Conservation (phyloP, 2,329 filamentous ascomycete genomes). For the Cladosporium oxysporum region DNA sequence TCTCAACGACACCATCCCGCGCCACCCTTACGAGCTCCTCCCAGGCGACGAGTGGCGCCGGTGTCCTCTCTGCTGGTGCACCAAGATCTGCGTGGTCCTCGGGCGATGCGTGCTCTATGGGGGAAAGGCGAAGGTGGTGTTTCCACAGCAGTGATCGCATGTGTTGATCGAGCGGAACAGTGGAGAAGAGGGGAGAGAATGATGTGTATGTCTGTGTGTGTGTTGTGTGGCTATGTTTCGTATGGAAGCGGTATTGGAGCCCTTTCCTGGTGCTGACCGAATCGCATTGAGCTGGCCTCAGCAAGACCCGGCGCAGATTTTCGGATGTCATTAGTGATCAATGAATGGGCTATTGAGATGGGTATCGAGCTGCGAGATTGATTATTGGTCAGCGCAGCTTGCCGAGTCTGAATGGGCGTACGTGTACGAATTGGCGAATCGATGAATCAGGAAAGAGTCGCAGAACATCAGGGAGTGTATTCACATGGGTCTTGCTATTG, state of each 20-base stretch:
- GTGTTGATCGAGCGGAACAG: not conserved
- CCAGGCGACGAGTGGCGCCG: not conserved
- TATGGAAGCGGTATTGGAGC: too few species aligned
- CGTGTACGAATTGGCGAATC: not conserved
- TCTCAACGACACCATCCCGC: not conserved
- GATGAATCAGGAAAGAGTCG: not conserved
- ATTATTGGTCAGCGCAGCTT: not conserved
- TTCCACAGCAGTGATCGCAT: not conserved
- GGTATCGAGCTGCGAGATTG: not conserved
- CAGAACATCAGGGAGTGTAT: not conserved
- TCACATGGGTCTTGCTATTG: not conserved
- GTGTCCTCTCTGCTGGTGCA: not conserved
- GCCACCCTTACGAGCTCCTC: not conserved
- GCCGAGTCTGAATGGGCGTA: not conserved
- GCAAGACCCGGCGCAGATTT: not conserved
- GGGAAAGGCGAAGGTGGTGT: not conserved
- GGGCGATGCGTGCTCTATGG: not conserved
- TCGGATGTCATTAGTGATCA: not conserved
- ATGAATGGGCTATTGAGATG: not conserved
- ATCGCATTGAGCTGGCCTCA: not conserved
- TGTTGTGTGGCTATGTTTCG: too few species aligned
- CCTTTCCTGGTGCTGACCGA: too few species aligned
- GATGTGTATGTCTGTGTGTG: too few species aligned
- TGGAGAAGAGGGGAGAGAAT: too few species aligned
- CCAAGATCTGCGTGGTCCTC: not conserved